Conservation (phyloP, 2,329 filamentous ascomycete genomes). For the Phyllosticta citribraziliensis region DNA sequence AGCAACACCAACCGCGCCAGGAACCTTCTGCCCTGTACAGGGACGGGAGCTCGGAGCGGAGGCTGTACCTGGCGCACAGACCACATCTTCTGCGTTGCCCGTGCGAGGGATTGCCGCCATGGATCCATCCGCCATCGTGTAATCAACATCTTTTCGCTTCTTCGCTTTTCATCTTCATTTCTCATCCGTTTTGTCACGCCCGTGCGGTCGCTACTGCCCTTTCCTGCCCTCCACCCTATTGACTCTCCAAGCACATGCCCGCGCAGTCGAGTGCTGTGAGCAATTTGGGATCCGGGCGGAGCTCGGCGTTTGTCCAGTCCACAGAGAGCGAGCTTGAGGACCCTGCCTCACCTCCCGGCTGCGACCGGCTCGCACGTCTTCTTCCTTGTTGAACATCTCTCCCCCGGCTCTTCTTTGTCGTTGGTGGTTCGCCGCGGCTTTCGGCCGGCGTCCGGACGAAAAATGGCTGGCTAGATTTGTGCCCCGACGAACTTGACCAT, state of each 20-base stretch:
- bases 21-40: no score
- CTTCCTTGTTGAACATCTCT: neutral
- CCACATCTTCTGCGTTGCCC: neutral
- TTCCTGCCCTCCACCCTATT: neutral
- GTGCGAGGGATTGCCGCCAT: neutral
- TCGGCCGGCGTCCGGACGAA: no score
- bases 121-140: neutral
- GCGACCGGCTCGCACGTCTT: neutral
- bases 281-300: neutral
- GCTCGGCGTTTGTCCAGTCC: neutral
- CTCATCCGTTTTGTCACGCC: neutral
- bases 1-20: no score
- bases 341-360: neutral
- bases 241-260: no score
- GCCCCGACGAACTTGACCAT: no score
- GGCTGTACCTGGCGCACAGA: neutral
- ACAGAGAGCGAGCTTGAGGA: no score
- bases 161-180: neutral
- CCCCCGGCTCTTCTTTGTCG: neutral
- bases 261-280: neutral
- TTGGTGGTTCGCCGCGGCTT: no score
- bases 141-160: neutral
- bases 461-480: neutral
- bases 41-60: neutral
- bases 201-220: neutral